Evolutionary conservation across 129 eudicot species (phyloP), one percentile per base, ranked within the genome.

Genomic region (Escallonia herrerae): DNA sequence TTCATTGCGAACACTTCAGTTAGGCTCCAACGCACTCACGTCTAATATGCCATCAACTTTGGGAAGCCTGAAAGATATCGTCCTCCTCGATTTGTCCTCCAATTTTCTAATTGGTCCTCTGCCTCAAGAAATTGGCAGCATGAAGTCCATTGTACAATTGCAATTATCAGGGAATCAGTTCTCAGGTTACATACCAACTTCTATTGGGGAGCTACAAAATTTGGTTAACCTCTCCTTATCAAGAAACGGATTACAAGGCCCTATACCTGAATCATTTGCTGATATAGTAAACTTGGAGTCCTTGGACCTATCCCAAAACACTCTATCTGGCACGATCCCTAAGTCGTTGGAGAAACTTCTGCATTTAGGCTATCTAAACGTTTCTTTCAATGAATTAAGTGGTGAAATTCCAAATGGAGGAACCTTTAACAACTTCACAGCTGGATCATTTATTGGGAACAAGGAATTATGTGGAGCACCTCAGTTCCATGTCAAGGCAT

Each of bases 101-200:
- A 80, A 83, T 67, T n/a, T 45, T 22, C 37, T 79, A 6, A 62
- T 2, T 39, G 82, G 80, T 2, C 5, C 12, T 5, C n/a, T 81
- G 15, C 64, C 87, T 37, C 51, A 49, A 9, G 77, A 57, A 58
- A 65, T 78, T 15, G 80, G 73, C 53, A 72, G 67, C 58, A 7
- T 83, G 61, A 63, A 58, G 52, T 58, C 40, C 4, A 48, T 64
- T 49, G 62, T 38, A 1, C 39, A 3, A 4, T 12, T 76, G 56
- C 69, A 83, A 51, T 59, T 83, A 10, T 83, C 82, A 2, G 50
- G 58, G 13, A 83, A 83, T 63, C 65, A 45, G 45, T 10, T 83
- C 7, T 59, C 73, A 5, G 85, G 89, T 15, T 63, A 43, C n/a
- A 70, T 79, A 10, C 80, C 85, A 44, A 58, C 42, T 33, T 61